Evolutionary conservation across 2,329 filamentous ascomycete genomes (phyloP), one percentile per base, ranked within the genome.

Genomic region (Neurospora crassa): DNA sequence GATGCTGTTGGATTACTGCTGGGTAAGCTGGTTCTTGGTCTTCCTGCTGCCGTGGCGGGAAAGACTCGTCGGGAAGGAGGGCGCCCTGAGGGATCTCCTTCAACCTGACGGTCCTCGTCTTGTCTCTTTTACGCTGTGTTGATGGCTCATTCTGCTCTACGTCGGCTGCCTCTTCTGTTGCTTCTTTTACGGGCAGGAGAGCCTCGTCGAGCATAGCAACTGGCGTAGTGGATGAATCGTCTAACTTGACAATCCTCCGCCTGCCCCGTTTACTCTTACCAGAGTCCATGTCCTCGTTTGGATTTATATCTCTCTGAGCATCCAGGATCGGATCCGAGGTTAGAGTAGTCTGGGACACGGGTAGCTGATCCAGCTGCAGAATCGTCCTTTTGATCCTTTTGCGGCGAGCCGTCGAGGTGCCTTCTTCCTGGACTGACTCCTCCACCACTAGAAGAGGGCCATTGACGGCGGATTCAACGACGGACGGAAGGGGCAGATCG

Each of bases 1-100:
- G 88, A 40, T 93, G 95, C 79, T 97, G 94, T 78, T 93, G 88
- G 71, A 98, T 84, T 68, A 98, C 92, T n/a, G 93, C 92, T 18
- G 96, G 94, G 80, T 97, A 97, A 5, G 83, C 78, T 18, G 87
- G 86, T 18, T 76, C 82, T 70, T 83, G 79, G 37, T 83, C 80
- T 73, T 83, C 79, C 70, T 80, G 77, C 20, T 53, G 45, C 20
- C 18, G n/a, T 18, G 18, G 18, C 18, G 24, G 14, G 14, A 42
- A 45, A 63, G 53, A n/a, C 53, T 63, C 40, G 82, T 74, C 63
- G 84, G 80, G 42, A 34, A 63, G 3, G 29, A 90, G 78, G 5
- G 81, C 77, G 5, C 88, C 88, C 78, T 91, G 88, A 5, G 86
- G 86, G 40, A 90, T 80, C 37, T 87, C 82, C 72, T 84, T 74